phyloP scores from a whole-genome alignment of 2,329 filamentous ascomycete genomes.

The Huntiella decipiens region DNA sequence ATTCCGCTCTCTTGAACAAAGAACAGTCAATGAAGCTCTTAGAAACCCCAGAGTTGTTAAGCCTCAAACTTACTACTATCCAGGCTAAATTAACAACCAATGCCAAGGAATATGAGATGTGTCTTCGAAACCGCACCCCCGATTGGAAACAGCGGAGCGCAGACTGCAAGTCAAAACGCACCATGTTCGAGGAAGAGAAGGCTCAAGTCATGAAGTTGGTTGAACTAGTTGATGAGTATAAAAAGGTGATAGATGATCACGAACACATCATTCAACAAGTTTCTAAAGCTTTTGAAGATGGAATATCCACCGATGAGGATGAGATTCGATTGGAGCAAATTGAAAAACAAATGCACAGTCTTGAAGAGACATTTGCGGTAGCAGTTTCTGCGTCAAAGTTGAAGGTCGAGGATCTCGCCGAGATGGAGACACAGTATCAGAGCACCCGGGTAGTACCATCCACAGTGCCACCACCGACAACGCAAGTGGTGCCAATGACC shows the following conservation, averaged over 20 bases:
- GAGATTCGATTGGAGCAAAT: conserved; percentile 31
- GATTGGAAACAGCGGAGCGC: conserved; percentile 22
- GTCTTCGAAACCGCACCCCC: conserved; percentile 23
- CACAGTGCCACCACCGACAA: conserved; percentile 1
- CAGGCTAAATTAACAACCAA: conserved; percentile 25
- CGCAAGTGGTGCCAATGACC: neutral
- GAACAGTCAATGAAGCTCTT: conserved; percentile 13
- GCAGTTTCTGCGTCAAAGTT: conserved; percentile 2
- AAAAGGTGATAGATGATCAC: conserved; percentile 23
- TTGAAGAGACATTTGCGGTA: conserved; percentile 15
- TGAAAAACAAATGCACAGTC: conserved; percentile 17
- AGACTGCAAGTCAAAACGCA: conserved; percentile 17
- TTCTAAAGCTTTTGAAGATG: conserved; percentile 30
- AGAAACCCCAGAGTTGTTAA: conserved; percentile 18
- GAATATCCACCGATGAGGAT: conserved; percentile 31
- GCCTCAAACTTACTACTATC: conserved; percentile 22
- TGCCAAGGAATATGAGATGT: conserved; percentile 26
- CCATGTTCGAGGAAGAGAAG: neutral
- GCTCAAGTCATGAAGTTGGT: conserved; percentile 26
- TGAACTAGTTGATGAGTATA: conserved; percentile 17
- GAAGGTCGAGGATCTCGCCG: conserved; percentile 1
- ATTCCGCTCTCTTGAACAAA: too few species aligned
- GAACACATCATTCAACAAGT: conserved; percentile 29
- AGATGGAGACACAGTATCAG: conserved; percentile 4
- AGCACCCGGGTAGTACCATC: conserved; percentile 3